Evolutionary conservation across 768 basidiomycete species (phyloP).

Genomic region (Russula sp.): DNA sequence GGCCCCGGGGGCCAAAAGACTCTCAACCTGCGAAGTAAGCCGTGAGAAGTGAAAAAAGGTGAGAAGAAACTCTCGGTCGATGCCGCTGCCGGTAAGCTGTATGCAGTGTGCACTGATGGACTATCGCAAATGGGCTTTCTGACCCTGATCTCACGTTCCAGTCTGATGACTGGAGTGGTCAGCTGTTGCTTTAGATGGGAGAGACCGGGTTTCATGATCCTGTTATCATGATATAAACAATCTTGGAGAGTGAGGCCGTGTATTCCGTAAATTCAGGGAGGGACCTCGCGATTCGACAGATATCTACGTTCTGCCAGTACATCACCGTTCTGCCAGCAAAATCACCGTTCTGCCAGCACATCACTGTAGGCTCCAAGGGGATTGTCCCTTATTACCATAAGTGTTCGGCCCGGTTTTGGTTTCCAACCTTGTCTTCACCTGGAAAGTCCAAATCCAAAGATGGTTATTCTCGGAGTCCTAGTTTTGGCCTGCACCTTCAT

Average conservation of each 20-base stretch:
- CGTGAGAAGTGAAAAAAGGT: not conserved
- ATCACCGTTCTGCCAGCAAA: not conserved
- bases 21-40: not conserved
- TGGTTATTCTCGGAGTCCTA: not conserved
- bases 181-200: not conserved
- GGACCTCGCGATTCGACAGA: not conserved
- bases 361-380: not conserved
- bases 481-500: not conserved
- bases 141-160: conserved; percentile 10
- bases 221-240: not conserved
- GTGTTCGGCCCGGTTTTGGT: not conserved
- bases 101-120: not conserved
- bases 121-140: conserved; percentile 13
- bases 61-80: not conserved
- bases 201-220: conserved; percentile 2
- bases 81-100: not conserved
- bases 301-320: not conserved
- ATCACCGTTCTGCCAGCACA: not conserved
- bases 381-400: not conserved
- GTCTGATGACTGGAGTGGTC: not conserved
- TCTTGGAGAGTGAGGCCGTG: not conserved
- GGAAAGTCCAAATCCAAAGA: not conserved
- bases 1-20: not conserved
- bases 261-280: no score
- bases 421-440: not conserved